A percentile compares a stretch with the other conserved stretches of the same genome.
These are phyloP conservation scores for Mycena amicta DNA, from an alignment of 768 basidiomycete genomes.

Conservation along the genomic window DNA sequence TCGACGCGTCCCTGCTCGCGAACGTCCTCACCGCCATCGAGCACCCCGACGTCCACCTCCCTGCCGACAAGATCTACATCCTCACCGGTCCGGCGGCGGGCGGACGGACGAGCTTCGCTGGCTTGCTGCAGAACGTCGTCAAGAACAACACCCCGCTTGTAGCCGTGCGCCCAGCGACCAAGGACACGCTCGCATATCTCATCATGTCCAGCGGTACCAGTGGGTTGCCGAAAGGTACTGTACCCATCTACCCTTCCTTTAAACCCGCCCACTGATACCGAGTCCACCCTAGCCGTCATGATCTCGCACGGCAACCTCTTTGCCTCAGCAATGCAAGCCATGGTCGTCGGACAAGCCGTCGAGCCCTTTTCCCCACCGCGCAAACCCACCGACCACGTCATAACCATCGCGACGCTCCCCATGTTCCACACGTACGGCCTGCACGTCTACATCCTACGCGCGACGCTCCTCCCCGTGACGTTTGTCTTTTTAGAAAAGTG, in stretches of 20 bases:
- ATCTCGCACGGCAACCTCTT: constrained; percentile 70
- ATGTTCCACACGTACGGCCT: constrained; percentile 70
- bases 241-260: too few species aligned
- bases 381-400: constrained; percentile 43
- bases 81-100: too few species aligned
- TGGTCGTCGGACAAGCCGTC: constrained; percentile 32
- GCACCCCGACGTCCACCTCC: constrained; percentile 32
- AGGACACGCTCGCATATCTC: constrained; percentile 66
- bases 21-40: too few species aligned
- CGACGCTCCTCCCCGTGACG: constrained; percentile 48
- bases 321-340: constrained; percentile 42
- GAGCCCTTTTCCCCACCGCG: constrained; percentile 30
- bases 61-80: constrained; percentile 51
- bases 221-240: constrained; percentile 75
- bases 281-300: too few species aligned
- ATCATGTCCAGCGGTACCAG: constrained; percentile 82
- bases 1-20: too few species aligned
- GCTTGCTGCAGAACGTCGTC: too few species aligned
- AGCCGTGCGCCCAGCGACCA: constrained; percentile 45
- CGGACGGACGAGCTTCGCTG: too few species aligned
- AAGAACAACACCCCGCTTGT: too few species aligned
- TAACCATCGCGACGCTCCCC: constrained; percentile 60
- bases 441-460: constrained; percentile 52
- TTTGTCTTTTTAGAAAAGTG: constrained; percentile 59
- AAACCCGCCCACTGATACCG: too few species aligned